A percentile compares a stretch with the other conserved stretches of the same genome.
Conservation (phyloP, 2,329 filamentous ascomycete genomes). For the Colletotrichum orchidophilum region DNA sequence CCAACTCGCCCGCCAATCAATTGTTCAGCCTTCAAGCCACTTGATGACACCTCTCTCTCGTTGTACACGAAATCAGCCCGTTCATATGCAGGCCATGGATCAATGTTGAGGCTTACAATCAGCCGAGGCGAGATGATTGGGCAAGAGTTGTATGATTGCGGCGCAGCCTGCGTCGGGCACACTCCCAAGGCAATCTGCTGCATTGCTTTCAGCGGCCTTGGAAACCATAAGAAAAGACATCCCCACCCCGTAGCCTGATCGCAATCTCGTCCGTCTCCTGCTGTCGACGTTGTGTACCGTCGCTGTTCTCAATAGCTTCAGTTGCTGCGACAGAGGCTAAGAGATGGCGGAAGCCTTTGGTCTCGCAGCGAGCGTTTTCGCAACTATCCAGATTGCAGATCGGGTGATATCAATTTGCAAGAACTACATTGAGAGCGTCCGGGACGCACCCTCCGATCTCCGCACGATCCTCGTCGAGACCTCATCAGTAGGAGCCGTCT, state of each 20-base stretch:
- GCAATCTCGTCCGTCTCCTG: background rate
- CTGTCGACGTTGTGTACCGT: accelerated
- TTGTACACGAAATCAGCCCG: no score
- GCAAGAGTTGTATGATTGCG: background rate
- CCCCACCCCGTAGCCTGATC: background rate
- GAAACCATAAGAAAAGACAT: background rate
- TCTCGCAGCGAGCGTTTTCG: background rate
- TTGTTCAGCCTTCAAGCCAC: no score
- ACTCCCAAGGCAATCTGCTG: background rate
- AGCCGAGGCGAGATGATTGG: background rate
- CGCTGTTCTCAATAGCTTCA: background rate
- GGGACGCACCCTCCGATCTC: background rate
- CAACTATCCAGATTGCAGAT: background rate
- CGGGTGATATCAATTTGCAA: background rate
- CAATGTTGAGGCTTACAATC: background rate
- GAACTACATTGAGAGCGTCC: background rate
- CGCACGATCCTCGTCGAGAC: background rate
- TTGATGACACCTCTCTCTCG: no score
- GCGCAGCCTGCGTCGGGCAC: background rate
- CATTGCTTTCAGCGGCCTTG: background rate
- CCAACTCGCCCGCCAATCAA: no score
- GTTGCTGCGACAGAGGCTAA: background rate
- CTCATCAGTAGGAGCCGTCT: accelerated
- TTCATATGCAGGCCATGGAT: no score
- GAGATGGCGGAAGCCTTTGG: background rate